Evolutionary conservation across 208 protist genomes (phyloP).

Genomic region (Trypanosoma melophagium): DNA sequence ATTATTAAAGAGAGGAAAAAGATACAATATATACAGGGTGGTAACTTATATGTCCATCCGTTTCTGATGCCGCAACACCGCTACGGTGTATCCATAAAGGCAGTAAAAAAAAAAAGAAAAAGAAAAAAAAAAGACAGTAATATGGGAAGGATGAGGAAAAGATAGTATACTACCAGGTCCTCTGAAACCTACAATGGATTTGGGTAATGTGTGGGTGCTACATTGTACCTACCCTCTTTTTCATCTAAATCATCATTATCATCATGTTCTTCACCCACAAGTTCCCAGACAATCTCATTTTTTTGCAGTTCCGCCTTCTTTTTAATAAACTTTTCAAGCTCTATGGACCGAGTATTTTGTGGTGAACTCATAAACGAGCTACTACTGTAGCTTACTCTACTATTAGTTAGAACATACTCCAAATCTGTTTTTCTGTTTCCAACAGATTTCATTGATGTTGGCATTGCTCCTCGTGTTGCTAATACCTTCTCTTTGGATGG

Average conservation of each 20-base stretch:
- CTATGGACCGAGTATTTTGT: neutral
- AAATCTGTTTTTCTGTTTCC: no score
- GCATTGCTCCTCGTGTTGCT: no score
- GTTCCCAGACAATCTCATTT: constrained; percentile 10
- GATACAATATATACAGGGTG: no score
- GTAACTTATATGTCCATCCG: no score
- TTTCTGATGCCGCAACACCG: no score
- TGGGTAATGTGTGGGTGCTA: no score
- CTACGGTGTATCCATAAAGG: neutral
- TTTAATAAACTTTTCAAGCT: neutral
- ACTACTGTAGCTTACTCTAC: constrained; percentile 4
- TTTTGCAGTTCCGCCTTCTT: neutral
- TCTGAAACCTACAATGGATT: no score
- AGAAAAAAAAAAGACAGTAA: constrained; percentile 25
- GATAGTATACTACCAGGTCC: neutral
- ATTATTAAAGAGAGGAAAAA: no score
- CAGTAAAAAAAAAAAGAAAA: constrained; percentile 12
- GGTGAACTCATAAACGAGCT: constrained; percentile 15
- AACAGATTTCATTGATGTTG: neutral
- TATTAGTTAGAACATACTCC: neutral
- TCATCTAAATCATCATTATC: neutral
- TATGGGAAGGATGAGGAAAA: neutral
- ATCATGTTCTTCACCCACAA: neutral
- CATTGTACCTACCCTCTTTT: neutral
- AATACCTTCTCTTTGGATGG: neutral